Percentiles rank a stretch among this genome's conserved stretches.
Evolutionary conservation across 495 filamentous ascomycete species (phyloP).

Genomic region (Penicillium macrosclerotiorum): DNA sequence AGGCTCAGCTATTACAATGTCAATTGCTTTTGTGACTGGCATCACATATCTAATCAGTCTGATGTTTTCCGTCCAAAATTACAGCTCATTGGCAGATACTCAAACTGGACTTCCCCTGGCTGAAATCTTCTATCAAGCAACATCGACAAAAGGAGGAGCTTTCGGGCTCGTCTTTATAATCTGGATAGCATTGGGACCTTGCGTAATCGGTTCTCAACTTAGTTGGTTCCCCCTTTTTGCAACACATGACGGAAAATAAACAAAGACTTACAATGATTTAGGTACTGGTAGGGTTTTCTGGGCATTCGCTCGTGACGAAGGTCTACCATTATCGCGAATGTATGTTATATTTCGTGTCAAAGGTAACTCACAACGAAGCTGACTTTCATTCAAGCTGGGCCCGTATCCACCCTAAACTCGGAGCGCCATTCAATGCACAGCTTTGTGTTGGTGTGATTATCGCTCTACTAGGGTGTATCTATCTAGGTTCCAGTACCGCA

Average conservation of each 20-base stretch:
- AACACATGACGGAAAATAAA: not conserved
- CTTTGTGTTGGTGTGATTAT: conserved; percentile 56
- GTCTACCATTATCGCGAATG: conserved; percentile 34
- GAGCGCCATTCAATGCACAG: conserved; percentile 57
- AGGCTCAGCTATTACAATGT: conserved; percentile 35
- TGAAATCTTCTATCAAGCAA: conserved; percentile 71
- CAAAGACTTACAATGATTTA: conserved; percentile 28
- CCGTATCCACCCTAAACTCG: conserved; percentile 22
- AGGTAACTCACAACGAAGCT: not conserved
- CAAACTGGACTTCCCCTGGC: conserved; percentile 65
- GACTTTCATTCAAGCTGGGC: conserved; percentile 22
- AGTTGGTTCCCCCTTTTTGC: conserved; percentile 19
- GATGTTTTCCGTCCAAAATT: conserved; percentile 47
- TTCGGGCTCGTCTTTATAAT: conserved; percentile 58
- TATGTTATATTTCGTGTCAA: too few species aligned
- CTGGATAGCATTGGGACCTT: conserved; percentile 47
- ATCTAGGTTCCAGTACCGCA: conserved; percentile 64
- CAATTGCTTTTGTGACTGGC: conserved; percentile 46
- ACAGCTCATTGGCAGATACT: conserved; percentile 28
- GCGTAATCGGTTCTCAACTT: conserved; percentile 53
- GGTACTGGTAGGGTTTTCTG: conserved; percentile 67
- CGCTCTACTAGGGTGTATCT: conserved; percentile 66
- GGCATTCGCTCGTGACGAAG: conserved; percentile 71
- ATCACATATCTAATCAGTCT: conserved; percentile 43
- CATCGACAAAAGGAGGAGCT: conserved; percentile 58